A percentile compares a stretch with the other conserved stretches of the same genome.
These are phyloP conservation scores for Entamoeba moshkovskii DNA, from an alignment of 208 protist species.

Conservation along the genomic window DNA sequence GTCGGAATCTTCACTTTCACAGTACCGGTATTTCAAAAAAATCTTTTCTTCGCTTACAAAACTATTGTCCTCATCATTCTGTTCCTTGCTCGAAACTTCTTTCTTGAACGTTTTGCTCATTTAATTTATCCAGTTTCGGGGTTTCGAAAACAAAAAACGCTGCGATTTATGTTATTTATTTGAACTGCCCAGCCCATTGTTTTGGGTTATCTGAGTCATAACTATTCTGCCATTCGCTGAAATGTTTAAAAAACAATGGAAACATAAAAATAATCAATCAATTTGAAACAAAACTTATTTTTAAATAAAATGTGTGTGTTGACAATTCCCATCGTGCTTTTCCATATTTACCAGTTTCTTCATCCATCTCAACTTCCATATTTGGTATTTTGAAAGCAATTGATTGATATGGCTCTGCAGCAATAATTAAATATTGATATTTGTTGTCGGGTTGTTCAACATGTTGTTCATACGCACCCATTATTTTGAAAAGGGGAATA, in stretches of 20 bases:
- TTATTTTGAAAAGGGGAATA: conserved; percentile 61
- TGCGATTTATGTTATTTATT: too few relatives aligned
- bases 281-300: neutral
- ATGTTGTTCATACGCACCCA: conserved; percentile 68
- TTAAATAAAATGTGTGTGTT: neutral
- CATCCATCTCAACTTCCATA: neutral
- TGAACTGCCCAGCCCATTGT: too few relatives aligned
- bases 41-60: too few relatives aligned
- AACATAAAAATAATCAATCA: neutral
- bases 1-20: neutral
- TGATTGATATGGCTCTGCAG: conserved; percentile 71
- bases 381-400: conserved; percentile 61
- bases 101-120: too few relatives aligned
- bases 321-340: neutral
- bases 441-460: conserved; percentile 45
- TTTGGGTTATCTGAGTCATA: too few relatives aligned
- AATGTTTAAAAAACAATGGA: too few relatives aligned
- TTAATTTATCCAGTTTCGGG: too few relatives aligned
- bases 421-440: conserved; percentile 62
- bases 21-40: too few relatives aligned
- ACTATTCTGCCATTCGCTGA: too few relatives aligned
- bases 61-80: too few relatives aligned
- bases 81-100: too few relatives aligned
- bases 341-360: neutral
- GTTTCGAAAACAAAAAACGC: too few relatives aligned